phyloP scores from a whole-genome alignment of 2,329 filamentous ascomycete species.

The Daldinia eschscholtzii region DNA sequence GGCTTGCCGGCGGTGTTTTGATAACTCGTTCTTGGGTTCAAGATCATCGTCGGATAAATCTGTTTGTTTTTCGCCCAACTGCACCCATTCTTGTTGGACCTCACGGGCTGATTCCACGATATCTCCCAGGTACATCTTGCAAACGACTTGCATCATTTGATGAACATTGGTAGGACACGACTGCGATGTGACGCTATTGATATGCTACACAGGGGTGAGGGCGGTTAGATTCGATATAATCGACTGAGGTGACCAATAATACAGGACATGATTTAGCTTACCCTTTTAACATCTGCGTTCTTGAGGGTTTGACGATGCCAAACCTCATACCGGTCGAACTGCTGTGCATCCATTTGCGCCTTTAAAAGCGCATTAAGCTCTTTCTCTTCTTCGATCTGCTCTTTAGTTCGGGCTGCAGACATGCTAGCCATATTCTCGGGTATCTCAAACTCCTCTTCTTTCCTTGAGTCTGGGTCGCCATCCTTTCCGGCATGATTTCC shows the following conservation, averaged over 20 bases:
- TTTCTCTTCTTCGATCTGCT: constrained; percentile 74
- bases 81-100: constrained; percentile 79
- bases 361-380: constrained; percentile 71
- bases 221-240: constrained; percentile 31
- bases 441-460: constrained; percentile 67
- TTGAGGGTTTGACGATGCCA: constrained; percentile 78
- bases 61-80: constrained; percentile 68
- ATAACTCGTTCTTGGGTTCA: constrained; percentile 52
- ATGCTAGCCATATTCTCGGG: constrained; percentile 60
- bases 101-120: constrained; percentile 78
- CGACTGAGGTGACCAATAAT: neutral
- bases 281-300: constrained; percentile 76
- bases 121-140: constrained; percentile 82
- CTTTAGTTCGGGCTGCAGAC: constrained; percentile 68
- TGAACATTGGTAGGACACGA: constrained; percentile 80
- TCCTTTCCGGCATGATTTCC: constrained; percentile 59
- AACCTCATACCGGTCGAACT: constrained; percentile 77
- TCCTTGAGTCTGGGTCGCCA: constrained; percentile 67
- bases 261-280: constrained; percentile 53
- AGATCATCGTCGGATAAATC: constrained; percentile 60
- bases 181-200: constrained; percentile 85
- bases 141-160: constrained; percentile 79
- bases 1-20: constrained; percentile 59
- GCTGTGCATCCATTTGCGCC: constrained; percentile 72
- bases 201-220: constrained; percentile 62